phyloP scores from a whole-genome alignment of 768 basidiomycete species.

The Saitozyma podzolica region DNA sequence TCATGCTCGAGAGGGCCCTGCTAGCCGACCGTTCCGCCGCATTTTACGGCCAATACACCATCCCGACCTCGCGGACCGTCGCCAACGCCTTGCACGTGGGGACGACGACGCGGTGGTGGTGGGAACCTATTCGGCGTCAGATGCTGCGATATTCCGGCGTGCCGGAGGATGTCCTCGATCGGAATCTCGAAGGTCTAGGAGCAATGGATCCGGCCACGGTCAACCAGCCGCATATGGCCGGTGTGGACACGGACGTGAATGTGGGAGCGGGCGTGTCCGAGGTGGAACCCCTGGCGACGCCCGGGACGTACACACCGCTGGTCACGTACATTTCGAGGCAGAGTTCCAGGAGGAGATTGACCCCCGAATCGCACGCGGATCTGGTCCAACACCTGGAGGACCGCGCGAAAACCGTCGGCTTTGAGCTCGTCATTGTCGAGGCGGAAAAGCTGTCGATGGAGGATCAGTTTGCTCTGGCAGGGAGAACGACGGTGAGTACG shows the following conservation, averaged over 20 bases:
- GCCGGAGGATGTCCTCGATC: slow-evolving; percentile 40
- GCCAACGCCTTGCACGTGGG: slow-evolving; percentile 60
- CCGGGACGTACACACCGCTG: slow-evolving; percentile 60
- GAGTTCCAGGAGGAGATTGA: slow-evolving; percentile 72
- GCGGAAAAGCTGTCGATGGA: slow-evolving; percentile 51
- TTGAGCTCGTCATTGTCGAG: slow-evolving; percentile 59
- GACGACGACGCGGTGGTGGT: slow-evolving; percentile 64
- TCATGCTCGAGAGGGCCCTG: slow-evolving; percentile 70
- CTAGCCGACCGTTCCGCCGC: slow-evolving; percentile 75
- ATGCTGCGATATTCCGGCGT: slow-evolving; percentile 70
- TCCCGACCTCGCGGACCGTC: slow-evolving; percentile 67
- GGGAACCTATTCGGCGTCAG: slow-evolving; percentile 69
- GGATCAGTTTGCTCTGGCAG: slow-evolving; percentile 51
- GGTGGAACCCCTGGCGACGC: slow-evolving; percentile 13
- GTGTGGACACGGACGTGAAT: not conserved
- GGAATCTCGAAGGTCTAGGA: slow-evolving; percentile 46
- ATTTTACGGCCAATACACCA: slow-evolving; percentile 67
- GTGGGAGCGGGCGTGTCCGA: not conserved
- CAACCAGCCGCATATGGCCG: not conserved
- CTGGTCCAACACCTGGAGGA: slow-evolving; percentile 73
- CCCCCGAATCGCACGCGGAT: slow-evolving; percentile 71
- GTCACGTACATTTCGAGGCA: slow-evolving; percentile 92
- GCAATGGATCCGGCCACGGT: slow-evolving; percentile 39
- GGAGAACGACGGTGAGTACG: slow-evolving; percentile 47
- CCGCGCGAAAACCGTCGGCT: slow-evolving; percentile 67